Conservation (phyloP, 805 yeast species). For the Starmera dryadoides region DNA sequence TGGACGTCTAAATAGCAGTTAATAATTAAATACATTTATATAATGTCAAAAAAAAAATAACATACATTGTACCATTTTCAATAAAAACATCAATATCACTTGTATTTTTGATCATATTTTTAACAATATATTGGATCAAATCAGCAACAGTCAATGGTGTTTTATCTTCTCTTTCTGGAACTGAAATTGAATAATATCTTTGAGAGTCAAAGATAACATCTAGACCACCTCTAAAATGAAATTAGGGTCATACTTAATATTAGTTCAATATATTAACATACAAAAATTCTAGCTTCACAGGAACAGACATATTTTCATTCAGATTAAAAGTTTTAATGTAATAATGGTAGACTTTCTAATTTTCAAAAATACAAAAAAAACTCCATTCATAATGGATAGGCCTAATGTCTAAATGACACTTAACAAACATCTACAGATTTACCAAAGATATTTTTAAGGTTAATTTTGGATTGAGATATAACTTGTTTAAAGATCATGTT, state of each 20-base stretch:
- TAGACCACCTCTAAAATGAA: conserved; percentile 69
- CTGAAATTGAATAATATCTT: conserved; percentile 42
- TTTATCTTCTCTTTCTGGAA: conserved; percentile 35
- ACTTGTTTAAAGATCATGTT: no score
- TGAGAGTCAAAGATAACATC: conserved; percentile 67
- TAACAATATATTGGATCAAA: conserved; percentile 47
- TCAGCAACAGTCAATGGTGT: conserved; percentile 32
- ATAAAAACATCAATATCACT: conserved; percentile 69
- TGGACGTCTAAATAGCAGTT: conserved; percentile 42
- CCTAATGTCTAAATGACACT: no score
- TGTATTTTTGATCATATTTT: conserved; percentile 47
- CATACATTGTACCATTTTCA: conserved; percentile 62
- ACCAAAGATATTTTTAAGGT: no score
- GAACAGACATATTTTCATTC: not conserved
- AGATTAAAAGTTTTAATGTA: no score
- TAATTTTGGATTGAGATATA: no score
- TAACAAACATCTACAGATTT: no score
- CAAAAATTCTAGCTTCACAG: not conserved
- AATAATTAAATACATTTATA: not conserved
- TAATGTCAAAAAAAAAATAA: not conserved
- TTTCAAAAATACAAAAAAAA: no score
- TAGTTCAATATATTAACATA: not conserved
- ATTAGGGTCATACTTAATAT: no score
- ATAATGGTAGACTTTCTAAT: no score
- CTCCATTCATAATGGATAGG: no score